Evolutionary conservation across 2,329 filamentous ascomycete genomes (phyloP).

Genomic region (Colletotrichum viniferum): DNA sequence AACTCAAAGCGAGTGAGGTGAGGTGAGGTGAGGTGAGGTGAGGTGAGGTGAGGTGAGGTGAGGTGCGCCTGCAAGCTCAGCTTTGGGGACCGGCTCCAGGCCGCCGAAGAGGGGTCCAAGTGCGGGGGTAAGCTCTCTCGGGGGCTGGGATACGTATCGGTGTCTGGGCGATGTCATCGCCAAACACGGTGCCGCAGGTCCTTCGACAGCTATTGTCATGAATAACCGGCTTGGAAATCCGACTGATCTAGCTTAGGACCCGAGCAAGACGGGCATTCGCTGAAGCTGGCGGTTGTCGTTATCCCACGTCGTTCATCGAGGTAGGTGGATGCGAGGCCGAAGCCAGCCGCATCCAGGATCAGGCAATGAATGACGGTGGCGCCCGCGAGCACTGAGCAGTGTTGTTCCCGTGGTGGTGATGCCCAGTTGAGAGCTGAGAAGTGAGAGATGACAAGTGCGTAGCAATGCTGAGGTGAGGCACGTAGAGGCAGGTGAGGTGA

Average conservation of each 20-base stretch:
- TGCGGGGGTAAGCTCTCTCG: not conserved
- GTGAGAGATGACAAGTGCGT: conserved; percentile 7
- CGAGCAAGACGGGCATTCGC: not conserved
- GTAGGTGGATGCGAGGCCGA: conserved; percentile 9
- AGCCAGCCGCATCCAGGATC: conserved; percentile 3
- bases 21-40: too few species aligned
- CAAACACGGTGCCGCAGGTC: not conserved
- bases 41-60: not conserved
- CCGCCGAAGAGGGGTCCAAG: not conserved
- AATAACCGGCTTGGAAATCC: not conserved
- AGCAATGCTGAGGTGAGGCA: not conserved
- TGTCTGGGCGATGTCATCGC: not conserved
- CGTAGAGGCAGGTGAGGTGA: not conserved
- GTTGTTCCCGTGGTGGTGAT: not conserved
- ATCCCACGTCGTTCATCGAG: not conserved
- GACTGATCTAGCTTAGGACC: not conserved
- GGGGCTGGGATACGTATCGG: not conserved
- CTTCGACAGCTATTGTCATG: not conserved
- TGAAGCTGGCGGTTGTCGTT: not conserved
- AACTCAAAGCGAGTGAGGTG: not conserved
- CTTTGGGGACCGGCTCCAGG: not conserved
- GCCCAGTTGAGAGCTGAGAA: not conserved
- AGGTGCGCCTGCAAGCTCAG: not conserved
- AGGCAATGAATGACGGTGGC: not conserved
- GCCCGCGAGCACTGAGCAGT: not conserved